phyloP scores from a whole-genome alignment of 2,329 filamentous ascomycete genomes.

The Aspergillus transmontanensis region DNA sequence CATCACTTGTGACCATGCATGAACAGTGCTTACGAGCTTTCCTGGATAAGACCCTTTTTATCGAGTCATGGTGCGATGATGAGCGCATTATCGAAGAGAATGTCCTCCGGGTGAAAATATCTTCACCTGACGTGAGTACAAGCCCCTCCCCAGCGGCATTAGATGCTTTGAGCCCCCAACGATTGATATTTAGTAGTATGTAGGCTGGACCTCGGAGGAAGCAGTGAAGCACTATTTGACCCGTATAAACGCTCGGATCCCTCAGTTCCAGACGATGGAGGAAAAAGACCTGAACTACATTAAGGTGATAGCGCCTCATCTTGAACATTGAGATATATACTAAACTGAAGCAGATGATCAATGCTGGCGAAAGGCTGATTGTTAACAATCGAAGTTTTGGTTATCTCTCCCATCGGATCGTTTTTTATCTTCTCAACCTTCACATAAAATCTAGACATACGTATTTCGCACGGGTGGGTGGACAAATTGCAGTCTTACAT shows the following conservation, averaged over 20 bases:
- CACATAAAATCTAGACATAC: conserved; percentile 95
- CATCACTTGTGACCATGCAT: not conserved
- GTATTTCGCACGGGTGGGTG: conserved; percentile 75
- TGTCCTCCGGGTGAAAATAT: conserved; percentile 95
- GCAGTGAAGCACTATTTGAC: conserved; percentile 89
- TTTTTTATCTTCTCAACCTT: conserved; percentile 96
- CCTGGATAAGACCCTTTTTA: conserved; percentile 77
- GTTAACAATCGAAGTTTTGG: conserved; percentile 98
- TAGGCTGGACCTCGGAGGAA: conserved; percentile 87
- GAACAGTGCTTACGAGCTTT: not conserved
- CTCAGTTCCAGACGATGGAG: conserved; percentile 94
- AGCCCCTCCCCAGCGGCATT: conserved; percentile 8
- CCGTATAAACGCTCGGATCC: conserved; percentile 89
- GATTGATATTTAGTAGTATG: conserved; percentile 62
- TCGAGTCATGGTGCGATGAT: conserved; percentile 93
- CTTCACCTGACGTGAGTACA: conserved; percentile 81
- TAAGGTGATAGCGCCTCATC: conserved; percentile 54
- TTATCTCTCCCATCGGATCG: conserved; percentile 93
- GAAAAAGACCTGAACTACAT: conserved; percentile 94
- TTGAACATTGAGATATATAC: conserved; percentile 3
- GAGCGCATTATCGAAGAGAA: conserved; percentile 94
- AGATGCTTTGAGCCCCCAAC: conserved; percentile 10
- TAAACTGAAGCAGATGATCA: conserved; percentile 71
- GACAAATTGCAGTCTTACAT: not conserved
- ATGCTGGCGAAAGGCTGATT: conserved; percentile 87